Base-by-base conservation (phyloP, 202 grass and related monocot genomes). In the Elaeis oleifera region DNA sequence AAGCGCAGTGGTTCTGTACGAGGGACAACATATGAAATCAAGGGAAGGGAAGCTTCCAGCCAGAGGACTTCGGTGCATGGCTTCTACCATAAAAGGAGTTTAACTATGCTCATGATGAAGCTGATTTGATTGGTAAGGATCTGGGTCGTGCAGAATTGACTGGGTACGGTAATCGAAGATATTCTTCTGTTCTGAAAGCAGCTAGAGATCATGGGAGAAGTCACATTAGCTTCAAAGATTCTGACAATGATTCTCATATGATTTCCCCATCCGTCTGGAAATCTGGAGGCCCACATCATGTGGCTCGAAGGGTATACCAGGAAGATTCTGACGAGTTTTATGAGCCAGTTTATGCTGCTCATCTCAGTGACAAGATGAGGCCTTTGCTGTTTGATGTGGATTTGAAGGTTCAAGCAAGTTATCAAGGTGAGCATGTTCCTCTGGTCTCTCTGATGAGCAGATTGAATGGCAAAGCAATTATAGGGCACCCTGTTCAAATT, bases 401-500 rank as follows among this genome's bases (percentile, higher is more conserved):
- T 73, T 61, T 97, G 64, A 90, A 84, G 68, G 94, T 97, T 69
- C 80, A 89, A 71, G 82, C 84, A 67, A 97, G 88, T 74, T 97
- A 97, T 71, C 88, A 97, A 67, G 94, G 94, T 55, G 94, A 97
- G 72, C 82, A 81, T 80, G 94, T 97, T 64, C 94, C 94, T 77
- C 85, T 97, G 63, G 94, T 97, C 70, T 97, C 82, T 68, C 62
- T 97, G 60, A 97, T 97, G 94, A 92, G 94, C 72, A 80, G 94
- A 69, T 79, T 97, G 72, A 89, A 97, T 79, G 88, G 94, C 61
- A 97, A 97, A 78, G 94, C 94, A 70, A 89, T 97, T 74, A 78
- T 97, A 75, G 94, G 94, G 39, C 88, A 97, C 32, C 94, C 94
- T 70, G 73, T 97, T 59, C 94, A 92, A 82, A 92, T 97, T 68